A percentile compares a stretch with the other conserved stretches of the same genome.
Evolutionary conservation across 768 basidiomycete species (phyloP).

Genomic region (Russula vinacea): DNA sequence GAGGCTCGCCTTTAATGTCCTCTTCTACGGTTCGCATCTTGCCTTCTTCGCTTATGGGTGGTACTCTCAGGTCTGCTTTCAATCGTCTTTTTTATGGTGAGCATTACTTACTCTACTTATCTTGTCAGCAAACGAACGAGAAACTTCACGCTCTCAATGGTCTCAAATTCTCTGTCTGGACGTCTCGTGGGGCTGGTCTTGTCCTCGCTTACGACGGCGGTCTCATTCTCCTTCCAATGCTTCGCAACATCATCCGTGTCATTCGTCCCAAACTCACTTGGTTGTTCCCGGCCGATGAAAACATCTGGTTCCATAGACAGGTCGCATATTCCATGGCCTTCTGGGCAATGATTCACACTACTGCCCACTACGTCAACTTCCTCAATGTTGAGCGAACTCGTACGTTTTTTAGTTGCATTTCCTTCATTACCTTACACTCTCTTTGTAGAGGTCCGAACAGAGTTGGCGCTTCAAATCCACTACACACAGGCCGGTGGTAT

Average conservation of each 20-base stretch:
- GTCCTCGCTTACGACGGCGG: slow-evolving; percentile 84
- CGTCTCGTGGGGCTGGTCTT: slow-evolving; percentile 86
- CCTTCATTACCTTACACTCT: slow-evolving; percentile 4
- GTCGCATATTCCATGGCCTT: slow-evolving; percentile 94
- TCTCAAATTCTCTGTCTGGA: slow-evolving; percentile 84
- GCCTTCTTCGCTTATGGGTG: slow-evolving; percentile 83
- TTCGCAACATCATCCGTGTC: slow-evolving; percentile 83
- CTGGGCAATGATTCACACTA: slow-evolving; percentile 90
- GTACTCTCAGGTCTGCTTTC: slow-evolving; percentile 64
- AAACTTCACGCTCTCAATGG: slow-evolving; percentile 72
- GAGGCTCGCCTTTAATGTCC: slow-evolving; percentile 66
- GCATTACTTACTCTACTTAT: background rate
- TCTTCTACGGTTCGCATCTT: slow-evolving; percentile 80
- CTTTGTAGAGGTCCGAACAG: slow-evolving; percentile 68
- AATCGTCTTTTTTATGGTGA: slow-evolving; percentile 2
- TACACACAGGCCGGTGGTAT: slow-evolving; percentile 89
- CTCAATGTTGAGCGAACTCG: slow-evolving; percentile 87
- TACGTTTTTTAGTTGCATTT: slow-evolving; percentile 41
- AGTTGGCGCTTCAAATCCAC: slow-evolving; percentile 78
- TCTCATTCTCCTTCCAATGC: slow-evolving; percentile 83
- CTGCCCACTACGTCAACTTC: slow-evolving; percentile 92
- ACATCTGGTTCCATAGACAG: slow-evolving; percentile 94
- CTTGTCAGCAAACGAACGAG: slow-evolving; percentile 52
- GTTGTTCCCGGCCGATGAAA: slow-evolving; percentile 90
- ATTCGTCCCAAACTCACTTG: slow-evolving; percentile 77